Percentiles rank a stretch among this genome's conserved stretches.
Evolutionary conservation across 768 basidiomycete genomes (phyloP).

Genomic region (Boletales sp.): DNA sequence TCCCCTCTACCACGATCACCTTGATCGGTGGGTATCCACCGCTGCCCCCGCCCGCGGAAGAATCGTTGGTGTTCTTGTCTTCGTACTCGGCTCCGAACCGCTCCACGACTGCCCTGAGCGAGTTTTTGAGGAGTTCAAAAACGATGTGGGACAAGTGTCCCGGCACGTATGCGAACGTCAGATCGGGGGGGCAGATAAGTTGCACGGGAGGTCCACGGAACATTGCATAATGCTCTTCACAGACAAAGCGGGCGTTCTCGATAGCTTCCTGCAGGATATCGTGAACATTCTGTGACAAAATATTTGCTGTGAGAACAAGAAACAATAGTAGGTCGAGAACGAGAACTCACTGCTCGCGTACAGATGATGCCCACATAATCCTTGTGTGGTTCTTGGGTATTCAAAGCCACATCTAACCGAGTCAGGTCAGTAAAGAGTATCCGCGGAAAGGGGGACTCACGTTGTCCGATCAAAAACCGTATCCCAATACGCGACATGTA

Average conservation of each 20-base stretch:
- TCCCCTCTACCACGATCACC: slow-evolving; percentile 87
- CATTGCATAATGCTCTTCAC: slow-evolving; percentile 94
- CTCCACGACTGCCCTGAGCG: slow-evolving; percentile 95
- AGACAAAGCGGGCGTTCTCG: slow-evolving; percentile 92
- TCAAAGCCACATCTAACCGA: slow-evolving; percentile 81
- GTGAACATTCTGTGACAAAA: slow-evolving; percentile 70
- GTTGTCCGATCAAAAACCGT: slow-evolving; percentile 94
- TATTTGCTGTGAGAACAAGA: not conserved
- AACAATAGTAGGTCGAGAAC: not conserved
- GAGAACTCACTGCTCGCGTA: slow-evolving; percentile 72
- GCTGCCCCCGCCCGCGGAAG: not conserved
- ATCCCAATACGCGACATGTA: slow-evolving; percentile 96
- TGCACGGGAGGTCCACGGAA: slow-evolving; percentile 96
- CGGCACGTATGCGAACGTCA: slow-evolving; percentile 95
- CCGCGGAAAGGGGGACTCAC: slow-evolving; percentile 41
- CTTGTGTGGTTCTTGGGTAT: slow-evolving; percentile 82
- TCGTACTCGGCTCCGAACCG: slow-evolving; percentile 81
- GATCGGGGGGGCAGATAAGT: slow-evolving; percentile 84
- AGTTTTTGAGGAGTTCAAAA: slow-evolving; percentile 98
- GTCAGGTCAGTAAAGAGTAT: not conserved
- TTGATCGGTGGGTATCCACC: slow-evolving; percentile 24
- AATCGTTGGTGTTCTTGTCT: slow-evolving; percentile 28
- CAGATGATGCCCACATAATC: slow-evolving; percentile 98
- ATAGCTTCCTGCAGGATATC: slow-evolving; percentile 97
- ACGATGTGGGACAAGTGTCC: slow-evolving; percentile 95